These are phyloP conservation scores for Populus nigra DNA, from an alignment of 345 rosid species.

Conservation along the genomic window DNA sequence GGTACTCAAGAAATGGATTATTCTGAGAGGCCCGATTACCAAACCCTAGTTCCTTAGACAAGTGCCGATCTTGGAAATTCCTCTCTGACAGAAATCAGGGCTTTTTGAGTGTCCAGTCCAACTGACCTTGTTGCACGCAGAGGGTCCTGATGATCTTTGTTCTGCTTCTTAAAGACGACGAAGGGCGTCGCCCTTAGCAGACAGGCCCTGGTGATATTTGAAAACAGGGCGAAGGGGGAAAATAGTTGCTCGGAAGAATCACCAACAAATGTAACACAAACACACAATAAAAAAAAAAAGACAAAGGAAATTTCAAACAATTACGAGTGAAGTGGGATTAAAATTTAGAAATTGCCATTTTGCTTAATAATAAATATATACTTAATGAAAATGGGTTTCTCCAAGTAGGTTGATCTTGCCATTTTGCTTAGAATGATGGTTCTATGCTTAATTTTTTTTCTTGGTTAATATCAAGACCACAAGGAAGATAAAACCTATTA, in stretches of 20 bases:
- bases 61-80: background rate
- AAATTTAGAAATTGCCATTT: conserved; percentile 17
- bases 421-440: conserved; percentile 43
- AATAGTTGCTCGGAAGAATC: too few relatives aligned
- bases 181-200: too few relatives aligned
- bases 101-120: background rate
- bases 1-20: background rate
- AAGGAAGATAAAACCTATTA: conserved; percentile 31
- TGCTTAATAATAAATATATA: conserved; percentile 10
- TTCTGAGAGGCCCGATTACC: background rate
- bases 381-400: conserved; percentile 23
- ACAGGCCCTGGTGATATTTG: too few relatives aligned
- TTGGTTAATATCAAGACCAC: conserved; percentile 24
- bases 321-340: too few relatives aligned
- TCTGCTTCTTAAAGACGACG: too few relatives aligned
- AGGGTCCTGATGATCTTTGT: background rate
- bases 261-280: too few relatives aligned
- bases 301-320: too few relatives aligned
- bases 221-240: too few relatives aligned
- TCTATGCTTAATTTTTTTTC: conserved; percentile 39
- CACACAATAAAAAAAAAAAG: too few relatives aligned
- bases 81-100: background rate
- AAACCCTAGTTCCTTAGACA: background rate
- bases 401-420: conserved; percentile 52
- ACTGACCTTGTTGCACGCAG: background rate